Evolutionary conservation across 2,329 filamentous ascomycete species (phyloP).

Genomic region (Venturia asperata): DNA sequence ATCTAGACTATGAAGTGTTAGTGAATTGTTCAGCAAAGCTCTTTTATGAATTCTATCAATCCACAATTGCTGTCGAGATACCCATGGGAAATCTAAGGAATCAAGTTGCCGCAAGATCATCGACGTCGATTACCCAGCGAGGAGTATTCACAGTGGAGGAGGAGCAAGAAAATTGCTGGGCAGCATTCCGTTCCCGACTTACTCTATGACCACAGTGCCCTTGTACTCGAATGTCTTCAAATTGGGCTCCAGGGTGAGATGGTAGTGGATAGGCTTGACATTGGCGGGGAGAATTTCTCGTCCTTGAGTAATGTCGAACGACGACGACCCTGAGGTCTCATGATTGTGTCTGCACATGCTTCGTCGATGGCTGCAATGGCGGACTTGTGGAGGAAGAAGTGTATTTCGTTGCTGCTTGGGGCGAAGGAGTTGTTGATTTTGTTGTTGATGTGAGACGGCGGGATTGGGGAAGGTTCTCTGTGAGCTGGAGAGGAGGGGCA

Average conservation of each 20-base stretch:
- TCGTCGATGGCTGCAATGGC: slow-evolving; percentile 15
- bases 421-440: not conserved
- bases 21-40: not conserved
- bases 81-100: not conserved
- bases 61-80: not conserved
- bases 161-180: no score
- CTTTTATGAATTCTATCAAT: not conserved
- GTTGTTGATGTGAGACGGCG: not conserved
- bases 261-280: slow-evolving; percentile 86
- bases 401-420: slow-evolving; percentile 23
- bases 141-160: not conserved
- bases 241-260: slow-evolving; percentile 85
- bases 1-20: slow-evolving; percentile 53
- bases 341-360: slow-evolving; percentile 16
- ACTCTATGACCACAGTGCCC: slow-evolving; percentile 77
- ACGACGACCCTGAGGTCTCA: not conserved
- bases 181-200: slow-evolving; percentile 25
- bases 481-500: not conserved
- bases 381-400: not conserved
- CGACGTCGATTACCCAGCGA: slow-evolving; percentile 15
- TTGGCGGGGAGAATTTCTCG: slow-evolving; percentile 87
- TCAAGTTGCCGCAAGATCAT: not conserved
- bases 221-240: slow-evolving; percentile 82
- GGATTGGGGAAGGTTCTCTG: not conserved
- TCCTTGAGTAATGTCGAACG: slow-evolving; percentile 31